Percentiles rank a stretch among this genome's conserved stretches.
These are phyloP conservation scores for Fragaria ananassa DNA, from an alignment of 306 rosid genomes.

Conservation along the genomic window DNA sequence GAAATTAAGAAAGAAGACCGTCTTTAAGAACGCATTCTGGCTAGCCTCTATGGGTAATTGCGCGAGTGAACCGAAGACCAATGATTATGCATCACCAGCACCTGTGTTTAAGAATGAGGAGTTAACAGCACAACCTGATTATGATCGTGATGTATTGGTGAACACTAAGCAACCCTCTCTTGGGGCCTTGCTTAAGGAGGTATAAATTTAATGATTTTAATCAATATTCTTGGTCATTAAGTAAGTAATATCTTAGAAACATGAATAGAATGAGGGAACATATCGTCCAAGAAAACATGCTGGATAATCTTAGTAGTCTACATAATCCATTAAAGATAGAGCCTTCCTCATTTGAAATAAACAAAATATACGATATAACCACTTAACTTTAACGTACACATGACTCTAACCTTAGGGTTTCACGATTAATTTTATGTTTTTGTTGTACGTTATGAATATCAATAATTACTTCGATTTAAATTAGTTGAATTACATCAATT, in stretches of 20 bases:
- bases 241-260: background rate
- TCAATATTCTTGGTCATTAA: background rate
- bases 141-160: background rate
- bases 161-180: constrained; percentile 13
- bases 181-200: constrained; percentile 30
- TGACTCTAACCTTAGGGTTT: background rate
- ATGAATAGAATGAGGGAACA: background rate
- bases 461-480: too few relatives aligned
- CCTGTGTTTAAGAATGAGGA: constrained; percentile 13
- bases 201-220: background rate
- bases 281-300: background rate
- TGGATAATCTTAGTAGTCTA: background rate
- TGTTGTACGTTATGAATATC: background rate
- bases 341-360: background rate
- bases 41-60: constrained; percentile 30
- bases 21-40: background rate
- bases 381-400: too few relatives aligned
- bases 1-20: constrained; percentile 16
- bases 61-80: constrained; percentile 28
- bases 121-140: background rate
- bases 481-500: too few relatives aligned
- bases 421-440: background rate
- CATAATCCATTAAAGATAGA: background rate
- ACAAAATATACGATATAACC: too few relatives aligned
- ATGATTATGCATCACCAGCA: background rate